Evolutionary conservation across 805 yeast species (phyloP), one percentile per base, ranked within the genome.

Genomic region (Candida silvicultrix): DNA sequence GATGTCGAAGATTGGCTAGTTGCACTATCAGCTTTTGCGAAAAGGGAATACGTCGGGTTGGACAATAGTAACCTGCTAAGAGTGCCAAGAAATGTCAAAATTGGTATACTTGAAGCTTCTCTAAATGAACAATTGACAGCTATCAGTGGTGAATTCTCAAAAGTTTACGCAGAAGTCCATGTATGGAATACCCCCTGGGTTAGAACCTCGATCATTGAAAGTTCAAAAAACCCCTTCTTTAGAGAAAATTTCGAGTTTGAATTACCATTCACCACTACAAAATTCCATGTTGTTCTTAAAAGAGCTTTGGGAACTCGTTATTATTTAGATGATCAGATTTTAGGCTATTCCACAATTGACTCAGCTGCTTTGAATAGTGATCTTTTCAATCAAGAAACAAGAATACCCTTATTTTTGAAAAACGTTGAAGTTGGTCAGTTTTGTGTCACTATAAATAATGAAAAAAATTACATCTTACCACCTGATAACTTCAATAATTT

Each of bases 1-100:
- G 90, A 84, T 60, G 67, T 84, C 38, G 90, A 84, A 56, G 89
- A 83, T 58, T 85, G 94, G 90, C 70, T 76, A 49, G 85, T 85
- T 12, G 82, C 87, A 0, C 63, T 85, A 47, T 75, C 73, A 40
- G 79, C 85, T 14, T 81, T 83, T 55, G 74, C 88, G 8, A 75
- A 74, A 45, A 62, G 81, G 25, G 89, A 83, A 53, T 79, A 57
- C 46, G 57, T 58, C 29, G 67, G 67, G 1, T 38, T 57, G 12
- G 57, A 64, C 43, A 22, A 49, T 40, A 23, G 71, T 61, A 51
- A 62, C 46, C 43, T 52, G 2, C 62, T 84, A 47, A 68, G 85
- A 42, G 70, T 81, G 0, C 73, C 82, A 0, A 80, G 80, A 51
- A 68, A 70, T 39, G 71, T 80, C 25, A 62, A 69, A 3, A 60